A percentile compares a stretch with the other conserved stretches of the same genome.
phyloP scores from a whole-genome alignment of 2,329 filamentous ascomycete genomes.

The Coniochaeta hoffmannii region DNA sequence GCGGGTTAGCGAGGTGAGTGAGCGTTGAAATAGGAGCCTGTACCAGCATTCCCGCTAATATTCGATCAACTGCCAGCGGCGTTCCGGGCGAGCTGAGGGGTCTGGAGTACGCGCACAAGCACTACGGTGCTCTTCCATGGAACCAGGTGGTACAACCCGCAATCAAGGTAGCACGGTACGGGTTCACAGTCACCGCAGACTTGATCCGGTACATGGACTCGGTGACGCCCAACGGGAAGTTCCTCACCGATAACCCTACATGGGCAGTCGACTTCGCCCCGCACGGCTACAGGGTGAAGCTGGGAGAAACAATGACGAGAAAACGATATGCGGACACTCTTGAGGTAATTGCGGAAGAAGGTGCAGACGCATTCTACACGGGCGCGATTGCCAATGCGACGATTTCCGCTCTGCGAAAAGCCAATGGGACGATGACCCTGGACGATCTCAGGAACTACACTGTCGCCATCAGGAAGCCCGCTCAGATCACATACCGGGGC shows the following conservation, averaged over 20 bases:
- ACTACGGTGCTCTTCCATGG: slow-evolving; percentile 59
- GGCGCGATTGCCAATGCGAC: slow-evolving; percentile 63
- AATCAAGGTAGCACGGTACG: slow-evolving; percentile 62
- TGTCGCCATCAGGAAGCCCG: background rate
- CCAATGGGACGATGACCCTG: slow-evolving; percentile 70
- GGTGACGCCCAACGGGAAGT: slow-evolving; percentile 40
- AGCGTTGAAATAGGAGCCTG: background rate
- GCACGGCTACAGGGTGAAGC: slow-evolving; percentile 53
- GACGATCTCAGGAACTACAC: slow-evolving; percentile 64
- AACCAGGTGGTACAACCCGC: slow-evolving; percentile 61
- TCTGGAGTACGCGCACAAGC: slow-evolving; percentile 63
- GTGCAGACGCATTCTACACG: slow-evolving; percentile 61
- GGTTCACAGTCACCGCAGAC: slow-evolving; percentile 66
- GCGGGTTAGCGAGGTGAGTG: slow-evolving; percentile 53
- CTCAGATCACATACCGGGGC: slow-evolving; percentile 57
- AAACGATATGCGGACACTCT: slow-evolving; percentile 69
- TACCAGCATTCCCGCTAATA: background rate
- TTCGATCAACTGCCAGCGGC: slow-evolving; percentile 33
- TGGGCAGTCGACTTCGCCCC: slow-evolving; percentile 86
- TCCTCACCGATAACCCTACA: slow-evolving; percentile 54
- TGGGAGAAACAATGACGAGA: slow-evolving; percentile 69
- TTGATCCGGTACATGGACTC: slow-evolving; percentile 62
- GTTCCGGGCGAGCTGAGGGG: slow-evolving; percentile 67
- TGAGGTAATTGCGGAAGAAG: slow-evolving; percentile 58
- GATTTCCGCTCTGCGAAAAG: slow-evolving; percentile 54